Evolutionary conservation across 306 rosid species (phyloP).

Genomic region (Sindora glabra): DNA sequence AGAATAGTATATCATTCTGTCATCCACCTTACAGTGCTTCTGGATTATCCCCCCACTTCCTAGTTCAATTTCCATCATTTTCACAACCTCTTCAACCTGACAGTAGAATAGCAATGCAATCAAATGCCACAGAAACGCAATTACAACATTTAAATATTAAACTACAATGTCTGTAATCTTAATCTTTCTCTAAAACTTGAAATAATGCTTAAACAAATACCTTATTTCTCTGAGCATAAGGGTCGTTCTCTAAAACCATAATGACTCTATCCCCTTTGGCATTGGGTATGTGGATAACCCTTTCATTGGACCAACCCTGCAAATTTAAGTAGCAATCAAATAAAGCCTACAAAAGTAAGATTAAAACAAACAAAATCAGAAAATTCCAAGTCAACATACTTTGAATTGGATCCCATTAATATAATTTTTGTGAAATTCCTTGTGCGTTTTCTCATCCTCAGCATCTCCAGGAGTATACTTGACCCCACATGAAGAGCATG

Average conservation of each 20-base stretch:
- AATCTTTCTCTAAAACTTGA: neutral
- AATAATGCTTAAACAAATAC: conserved; percentile 14
- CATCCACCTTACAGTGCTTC: conserved; percentile 54
- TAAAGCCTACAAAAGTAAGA: neutral
- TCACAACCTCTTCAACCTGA: conserved; percentile 63
- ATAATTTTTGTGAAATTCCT: conserved; percentile 50
- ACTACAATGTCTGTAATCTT: neutral
- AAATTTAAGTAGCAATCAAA: neutral
- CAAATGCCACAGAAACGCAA: neutral
- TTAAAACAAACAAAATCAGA: neutral
- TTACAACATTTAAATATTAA: neutral
- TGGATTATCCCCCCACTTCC: conserved; percentile 65
- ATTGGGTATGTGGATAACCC: conserved; percentile 22
- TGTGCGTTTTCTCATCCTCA: conserved; percentile 64
- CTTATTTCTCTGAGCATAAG: conserved; percentile 54
- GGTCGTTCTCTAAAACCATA: conserved; percentile 48
- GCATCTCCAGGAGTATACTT: conserved; percentile 60
- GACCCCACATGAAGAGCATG: conserved; percentile 54
- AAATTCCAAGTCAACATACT: conserved; percentile 10
- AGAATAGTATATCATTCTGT: neutral
- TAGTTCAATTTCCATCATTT: conserved; percentile 73
- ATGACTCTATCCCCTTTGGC: conserved; percentile 35
- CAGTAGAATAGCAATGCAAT: neutral
- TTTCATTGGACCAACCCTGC: conserved; percentile 69
- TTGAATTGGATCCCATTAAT: conserved; percentile 61